Percentiles rank a stretch among this genome's conserved stretches.
Evolutionary conservation across 164 flowering plant species (phyloP).

Genomic region (Nymphaea thermarum): DNA sequence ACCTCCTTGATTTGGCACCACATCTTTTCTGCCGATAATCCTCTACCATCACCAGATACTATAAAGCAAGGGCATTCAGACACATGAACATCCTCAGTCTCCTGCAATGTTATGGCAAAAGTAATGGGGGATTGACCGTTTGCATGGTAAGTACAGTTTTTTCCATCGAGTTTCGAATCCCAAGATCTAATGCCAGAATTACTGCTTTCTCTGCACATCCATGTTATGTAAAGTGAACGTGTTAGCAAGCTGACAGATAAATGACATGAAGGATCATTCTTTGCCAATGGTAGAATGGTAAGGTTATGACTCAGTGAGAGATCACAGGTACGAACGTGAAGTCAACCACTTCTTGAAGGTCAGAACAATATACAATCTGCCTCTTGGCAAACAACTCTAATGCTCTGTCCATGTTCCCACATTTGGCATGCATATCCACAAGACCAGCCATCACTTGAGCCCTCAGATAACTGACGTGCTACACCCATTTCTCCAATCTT

Average conservation of each 20-base stretch:
- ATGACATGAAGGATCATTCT: too few species aligned
- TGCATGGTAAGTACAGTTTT: constrained; percentile 76
- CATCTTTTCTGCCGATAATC: constrained; percentile 74
- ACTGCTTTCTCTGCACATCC: constrained; percentile 29
- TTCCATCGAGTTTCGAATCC: constrained; percentile 89
- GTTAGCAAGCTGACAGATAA: background rate
- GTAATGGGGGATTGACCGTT: constrained; percentile 63
- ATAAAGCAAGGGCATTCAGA: constrained; percentile 67
- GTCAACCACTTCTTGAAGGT: background rate
- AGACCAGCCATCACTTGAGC: too few species aligned
- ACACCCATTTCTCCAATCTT: too few species aligned
- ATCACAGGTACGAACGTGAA: too few species aligned
- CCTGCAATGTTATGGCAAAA: constrained; percentile 75
- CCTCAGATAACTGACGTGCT: too few species aligned
- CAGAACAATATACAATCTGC: background rate
- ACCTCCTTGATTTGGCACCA: constrained; percentile 86
- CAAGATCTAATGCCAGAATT: constrained; percentile 72
- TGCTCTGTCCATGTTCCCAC: too few species aligned
- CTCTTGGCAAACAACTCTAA: too few species aligned
- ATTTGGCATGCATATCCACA: too few species aligned
- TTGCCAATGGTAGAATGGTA: too few species aligned
- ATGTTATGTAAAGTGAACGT: background rate
- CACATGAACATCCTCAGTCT: constrained; percentile 47
- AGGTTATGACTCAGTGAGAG: too few species aligned
- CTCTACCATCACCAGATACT: constrained; percentile 49